These are phyloP conservation scores for Globisporangium cederbergense DNA, from an alignment of 352 stramenopile genomes.

Conservation along the genomic window DNA sequence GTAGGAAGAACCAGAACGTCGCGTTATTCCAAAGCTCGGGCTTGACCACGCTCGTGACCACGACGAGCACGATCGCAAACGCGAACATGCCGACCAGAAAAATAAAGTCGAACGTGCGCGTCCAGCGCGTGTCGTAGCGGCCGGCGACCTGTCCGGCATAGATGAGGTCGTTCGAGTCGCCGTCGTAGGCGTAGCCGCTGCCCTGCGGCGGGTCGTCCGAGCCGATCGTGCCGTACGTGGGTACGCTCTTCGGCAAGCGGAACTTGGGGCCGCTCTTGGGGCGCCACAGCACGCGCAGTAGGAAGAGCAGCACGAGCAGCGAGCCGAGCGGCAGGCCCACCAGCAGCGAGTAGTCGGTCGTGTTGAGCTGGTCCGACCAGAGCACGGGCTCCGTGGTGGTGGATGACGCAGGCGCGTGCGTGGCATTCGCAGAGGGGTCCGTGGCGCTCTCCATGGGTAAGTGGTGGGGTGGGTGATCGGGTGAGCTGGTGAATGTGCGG, in stretches of 20 bases:
- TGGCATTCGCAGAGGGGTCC: slow-evolving; percentile 9
- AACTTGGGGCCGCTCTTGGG: slow-evolving; percentile 74
- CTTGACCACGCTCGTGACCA: slow-evolving; percentile 53
- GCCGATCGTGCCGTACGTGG: slow-evolving; percentile 70
- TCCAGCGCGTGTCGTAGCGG: slow-evolving; percentile 82
- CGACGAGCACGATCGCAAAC: slow-evolving; percentile 41
- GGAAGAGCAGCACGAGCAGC: slow-evolving; percentile 48
- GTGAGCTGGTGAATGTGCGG: neutral
- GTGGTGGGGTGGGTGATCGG: neutral
- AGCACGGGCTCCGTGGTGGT: slow-evolving; percentile 22
- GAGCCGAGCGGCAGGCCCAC: slow-evolving; percentile 59
- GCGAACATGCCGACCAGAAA: slow-evolving; percentile 68
- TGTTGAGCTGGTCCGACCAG: slow-evolving; percentile 61
- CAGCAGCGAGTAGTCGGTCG: slow-evolving; percentile 63
- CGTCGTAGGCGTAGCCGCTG: slow-evolving; percentile 69
- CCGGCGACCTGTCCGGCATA: slow-evolving; percentile 76
- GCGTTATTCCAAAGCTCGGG: slow-evolving; percentile 59
- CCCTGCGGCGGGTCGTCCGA: slow-evolving; percentile 39
- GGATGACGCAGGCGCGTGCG: neutral
- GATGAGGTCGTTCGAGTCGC: slow-evolving; percentile 79
- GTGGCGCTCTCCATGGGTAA: neutral
- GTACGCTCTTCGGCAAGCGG: slow-evolving; percentile 70
- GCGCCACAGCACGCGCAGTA: slow-evolving; percentile 75
- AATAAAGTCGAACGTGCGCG: slow-evolving; percentile 79
- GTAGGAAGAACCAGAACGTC: slow-evolving; percentile 77